Conservation (phyloP, 345 rosid species). For the Aurinia saxatilis region DNA sequence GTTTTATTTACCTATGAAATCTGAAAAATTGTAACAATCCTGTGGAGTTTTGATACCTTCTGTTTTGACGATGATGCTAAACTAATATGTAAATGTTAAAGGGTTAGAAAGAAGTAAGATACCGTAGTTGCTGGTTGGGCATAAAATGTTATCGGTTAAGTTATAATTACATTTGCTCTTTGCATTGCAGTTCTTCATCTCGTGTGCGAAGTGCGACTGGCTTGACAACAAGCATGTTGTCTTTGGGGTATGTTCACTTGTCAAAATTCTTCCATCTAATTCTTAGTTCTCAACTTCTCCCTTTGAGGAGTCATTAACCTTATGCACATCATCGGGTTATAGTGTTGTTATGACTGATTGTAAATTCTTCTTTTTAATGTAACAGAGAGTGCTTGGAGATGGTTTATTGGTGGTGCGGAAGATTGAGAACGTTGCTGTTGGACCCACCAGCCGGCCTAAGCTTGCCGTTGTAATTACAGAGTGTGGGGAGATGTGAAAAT, state of each 20-base stretch:
- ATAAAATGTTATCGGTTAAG: neutral
- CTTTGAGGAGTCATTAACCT: neutral
- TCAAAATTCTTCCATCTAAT: neutral
- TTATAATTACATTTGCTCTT: neutral
- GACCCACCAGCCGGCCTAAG: constrained; percentile 91
- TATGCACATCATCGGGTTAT: neutral
- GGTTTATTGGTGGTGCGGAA: constrained; percentile 79
- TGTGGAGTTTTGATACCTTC: neutral
- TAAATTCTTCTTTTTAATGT: constrained; percentile 7
- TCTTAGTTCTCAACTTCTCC: neutral
- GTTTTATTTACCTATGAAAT: neutral
- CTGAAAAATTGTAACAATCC: neutral
- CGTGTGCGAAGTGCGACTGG: constrained; percentile 98
- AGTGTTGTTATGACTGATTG: neutral
- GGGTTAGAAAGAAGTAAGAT: neutral
- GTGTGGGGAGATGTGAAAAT: constrained; percentile 87
- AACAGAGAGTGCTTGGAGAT: constrained; percentile 88
- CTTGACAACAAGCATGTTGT: constrained; percentile 96
- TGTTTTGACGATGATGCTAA: neutral
- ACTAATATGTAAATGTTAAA: neutral
- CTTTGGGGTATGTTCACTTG: constrained; percentile 72
- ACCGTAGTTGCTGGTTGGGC: neutral
- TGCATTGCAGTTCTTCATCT: constrained; percentile 78
- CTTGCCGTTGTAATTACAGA: constrained; percentile 68
- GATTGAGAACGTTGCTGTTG: constrained; percentile 92